Conservation (phyloP, 129 eudicot genomes). For the Chrysanthemum makinoi region DNA sequence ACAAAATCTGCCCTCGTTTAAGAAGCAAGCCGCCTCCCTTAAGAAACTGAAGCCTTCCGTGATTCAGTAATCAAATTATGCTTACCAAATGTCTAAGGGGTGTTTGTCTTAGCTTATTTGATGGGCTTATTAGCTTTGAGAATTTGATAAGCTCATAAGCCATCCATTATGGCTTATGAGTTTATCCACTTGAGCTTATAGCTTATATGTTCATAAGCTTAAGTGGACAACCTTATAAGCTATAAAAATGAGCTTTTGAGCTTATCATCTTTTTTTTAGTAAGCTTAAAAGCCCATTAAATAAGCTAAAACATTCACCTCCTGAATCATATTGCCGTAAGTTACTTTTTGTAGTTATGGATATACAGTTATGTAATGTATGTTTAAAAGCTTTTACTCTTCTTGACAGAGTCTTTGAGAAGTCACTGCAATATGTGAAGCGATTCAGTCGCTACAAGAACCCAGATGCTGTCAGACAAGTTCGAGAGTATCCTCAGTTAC, state of each 20-base stretch:
- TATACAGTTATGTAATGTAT: neutral
- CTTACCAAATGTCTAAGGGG: neutral
- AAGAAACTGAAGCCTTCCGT: neutral
- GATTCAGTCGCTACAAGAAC: constrained; percentile 94
- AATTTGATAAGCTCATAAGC: no score
- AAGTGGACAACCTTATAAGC: no score
- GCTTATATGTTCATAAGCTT: neutral
- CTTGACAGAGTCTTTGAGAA: constrained; percentile 83
- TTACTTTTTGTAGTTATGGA: neutral
- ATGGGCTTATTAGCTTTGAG: no score
- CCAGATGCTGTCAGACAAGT: constrained; percentile 96
- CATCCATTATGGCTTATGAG: no score
- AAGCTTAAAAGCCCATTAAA: no score
- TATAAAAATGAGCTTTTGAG: no score
- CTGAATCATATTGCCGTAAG: no score
- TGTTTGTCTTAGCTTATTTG: neutral
- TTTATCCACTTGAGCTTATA: no score
- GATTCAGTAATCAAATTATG: neutral
- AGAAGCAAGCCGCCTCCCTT: neutral
- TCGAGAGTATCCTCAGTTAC: constrained; percentile 77
- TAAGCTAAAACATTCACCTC: no score
- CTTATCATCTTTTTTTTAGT: no score
- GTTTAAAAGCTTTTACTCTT: neutral
- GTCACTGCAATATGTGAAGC: constrained; percentile 92
- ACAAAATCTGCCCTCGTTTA: neutral